Percentiles rank a stretch among this genome's conserved stretches.
These are phyloP conservation scores for Saturnispora kantuleensis DNA, from an alignment of 805 yeast species.

Conservation along the genomic window DNA sequence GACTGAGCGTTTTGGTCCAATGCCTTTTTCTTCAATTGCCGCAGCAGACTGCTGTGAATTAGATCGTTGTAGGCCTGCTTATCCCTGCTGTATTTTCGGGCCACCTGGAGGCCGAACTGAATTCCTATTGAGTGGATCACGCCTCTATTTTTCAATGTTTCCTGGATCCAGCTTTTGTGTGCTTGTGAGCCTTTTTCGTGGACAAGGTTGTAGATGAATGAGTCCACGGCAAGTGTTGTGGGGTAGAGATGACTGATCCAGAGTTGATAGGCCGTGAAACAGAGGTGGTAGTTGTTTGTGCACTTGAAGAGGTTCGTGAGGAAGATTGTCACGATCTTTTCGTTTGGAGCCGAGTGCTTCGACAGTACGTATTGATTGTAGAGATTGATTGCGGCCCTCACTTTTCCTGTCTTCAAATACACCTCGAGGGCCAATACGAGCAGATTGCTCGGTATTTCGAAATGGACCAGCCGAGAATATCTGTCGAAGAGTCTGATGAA, in stretches of 20 bases:
- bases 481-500: slow-evolving; percentile 18
- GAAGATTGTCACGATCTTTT: slow-evolving; percentile 15
- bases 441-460: slow-evolving; percentile 11
- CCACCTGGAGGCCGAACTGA: slow-evolving; percentile 14
- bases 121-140: slow-evolving; percentile 8
- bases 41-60: slow-evolving; percentile 9
- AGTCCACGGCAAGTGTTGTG: slow-evolving; percentile 17
- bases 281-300: slow-evolving; percentile 17
- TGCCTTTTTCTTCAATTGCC: slow-evolving; percentile 10
- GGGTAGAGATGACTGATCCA: slow-evolving; percentile 18
- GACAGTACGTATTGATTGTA: slow-evolving; percentile 24
- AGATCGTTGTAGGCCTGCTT: slow-evolving; percentile 9
- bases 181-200: slow-evolving; percentile 15
- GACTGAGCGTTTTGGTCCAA: slow-evolving; percentile 10
- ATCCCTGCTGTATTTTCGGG: slow-evolving; percentile 10
- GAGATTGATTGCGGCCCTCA: slow-evolving; percentile 21
- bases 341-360: slow-evolving; percentile 9
- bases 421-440: slow-evolving; percentile 19
- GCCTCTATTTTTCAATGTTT: slow-evolving; percentile 11
- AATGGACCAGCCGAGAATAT: slow-evolving; percentile 10
- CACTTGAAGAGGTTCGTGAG: slow-evolving; percentile 14
- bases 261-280: slow-evolving; percentile 19
- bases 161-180: slow-evolving; percentile 18
- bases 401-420: slow-evolving; percentile 20
- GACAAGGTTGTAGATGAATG: slow-evolving; percentile 16